phyloP scores from a whole-genome alignment of 495 filamentous ascomycete genomes.

The Articulospora tetracladia region DNA sequence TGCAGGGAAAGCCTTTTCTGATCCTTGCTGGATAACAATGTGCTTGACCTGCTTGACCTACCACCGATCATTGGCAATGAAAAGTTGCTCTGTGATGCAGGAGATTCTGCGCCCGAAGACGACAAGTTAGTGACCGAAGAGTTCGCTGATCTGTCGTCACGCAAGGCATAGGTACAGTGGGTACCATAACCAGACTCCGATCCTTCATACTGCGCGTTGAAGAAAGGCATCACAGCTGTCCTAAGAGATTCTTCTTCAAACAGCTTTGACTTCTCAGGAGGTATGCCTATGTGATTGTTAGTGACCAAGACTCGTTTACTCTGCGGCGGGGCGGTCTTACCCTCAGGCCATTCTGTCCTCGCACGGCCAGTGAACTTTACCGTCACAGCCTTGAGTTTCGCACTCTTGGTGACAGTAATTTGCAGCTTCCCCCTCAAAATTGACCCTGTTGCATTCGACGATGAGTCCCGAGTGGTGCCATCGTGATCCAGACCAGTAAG shows the following conservation, averaged over 20 bases:
- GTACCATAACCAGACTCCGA: constrained; percentile 56
- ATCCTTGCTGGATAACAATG: constrained; percentile 40
- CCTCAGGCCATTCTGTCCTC: constrained; percentile 95
- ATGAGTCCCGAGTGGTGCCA: constrained; percentile 26
- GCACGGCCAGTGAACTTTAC: constrained; percentile 82
- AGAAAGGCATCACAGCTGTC: constrained; percentile 76
- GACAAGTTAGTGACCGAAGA: constrained; percentile 31
- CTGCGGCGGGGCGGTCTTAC: constrained; percentile 33
- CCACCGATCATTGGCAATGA: constrained; percentile 10
- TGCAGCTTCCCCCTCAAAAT: constrained; percentile 83
- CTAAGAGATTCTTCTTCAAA: constrained; percentile 77
- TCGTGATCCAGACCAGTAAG: constrained; percentile 84
- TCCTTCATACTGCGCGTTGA: constrained; percentile 62
- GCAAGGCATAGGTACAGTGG: constrained; percentile 44
- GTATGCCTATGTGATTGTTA: constrained; percentile 60
- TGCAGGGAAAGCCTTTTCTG: constrained; percentile 69
- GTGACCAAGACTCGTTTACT: background rate
- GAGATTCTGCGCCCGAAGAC: constrained; percentile 26
- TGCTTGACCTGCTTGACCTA: constrained; percentile 22
- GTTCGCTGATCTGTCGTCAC: constrained; percentile 21
- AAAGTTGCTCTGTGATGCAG: background rate
- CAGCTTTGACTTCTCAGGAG: constrained; percentile 79
- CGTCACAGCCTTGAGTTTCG: constrained; percentile 92
- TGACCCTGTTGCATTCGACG: constrained; percentile 49
- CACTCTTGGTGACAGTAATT: constrained; percentile 78